Evolutionary conservation across 768 basidiomycete genomes (phyloP).

Genomic region (Rhizopogon vesiculosus): DNA sequence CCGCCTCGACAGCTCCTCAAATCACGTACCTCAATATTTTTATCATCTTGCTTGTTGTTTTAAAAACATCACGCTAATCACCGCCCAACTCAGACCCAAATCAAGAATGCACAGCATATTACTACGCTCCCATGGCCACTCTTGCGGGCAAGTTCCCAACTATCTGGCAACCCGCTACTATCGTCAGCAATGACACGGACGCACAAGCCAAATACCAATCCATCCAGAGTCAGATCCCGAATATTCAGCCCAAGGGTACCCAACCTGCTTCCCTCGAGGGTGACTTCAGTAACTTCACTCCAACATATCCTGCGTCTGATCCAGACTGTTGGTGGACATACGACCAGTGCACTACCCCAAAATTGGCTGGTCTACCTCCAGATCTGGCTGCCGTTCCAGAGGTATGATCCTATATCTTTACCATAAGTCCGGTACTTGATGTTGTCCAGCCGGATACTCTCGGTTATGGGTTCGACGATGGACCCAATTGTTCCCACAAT

Average conservation of each 20-base stretch:
- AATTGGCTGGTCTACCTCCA: constrained; percentile 33
- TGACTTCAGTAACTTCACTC: constrained; percentile 25
- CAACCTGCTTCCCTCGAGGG: constrained; percentile 20
- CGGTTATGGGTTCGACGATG: constrained; percentile 62
- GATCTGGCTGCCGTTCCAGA: constrained; percentile 48
- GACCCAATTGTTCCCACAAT: constrained; percentile 63
- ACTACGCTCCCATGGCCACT: constrained; percentile 30
- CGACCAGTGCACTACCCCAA: constrained; percentile 42
- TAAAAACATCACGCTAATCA: background rate
- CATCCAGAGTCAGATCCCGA: constrained; percentile 41
- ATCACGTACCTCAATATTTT: background rate
- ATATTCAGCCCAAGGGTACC: constrained; percentile 36
- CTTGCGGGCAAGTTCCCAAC: constrained; percentile 36
- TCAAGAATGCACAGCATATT: constrained; percentile 40
- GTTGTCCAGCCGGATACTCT: constrained; percentile 42
- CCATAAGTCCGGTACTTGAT: background rate
- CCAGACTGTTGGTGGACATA: constrained; percentile 45
- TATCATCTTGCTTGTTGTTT: too few species aligned
- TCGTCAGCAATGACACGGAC: constrained; percentile 38
- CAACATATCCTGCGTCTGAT: constrained; percentile 35
- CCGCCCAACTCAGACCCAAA: constrained; percentile 21
- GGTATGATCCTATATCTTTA: constrained; percentile 19
- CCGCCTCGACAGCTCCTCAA: background rate
- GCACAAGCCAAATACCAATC: constrained; percentile 39
- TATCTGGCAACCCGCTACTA: constrained; percentile 39